Conservation (phyloP, 305 asterid species). For the Fraxinus sp. region DNA sequence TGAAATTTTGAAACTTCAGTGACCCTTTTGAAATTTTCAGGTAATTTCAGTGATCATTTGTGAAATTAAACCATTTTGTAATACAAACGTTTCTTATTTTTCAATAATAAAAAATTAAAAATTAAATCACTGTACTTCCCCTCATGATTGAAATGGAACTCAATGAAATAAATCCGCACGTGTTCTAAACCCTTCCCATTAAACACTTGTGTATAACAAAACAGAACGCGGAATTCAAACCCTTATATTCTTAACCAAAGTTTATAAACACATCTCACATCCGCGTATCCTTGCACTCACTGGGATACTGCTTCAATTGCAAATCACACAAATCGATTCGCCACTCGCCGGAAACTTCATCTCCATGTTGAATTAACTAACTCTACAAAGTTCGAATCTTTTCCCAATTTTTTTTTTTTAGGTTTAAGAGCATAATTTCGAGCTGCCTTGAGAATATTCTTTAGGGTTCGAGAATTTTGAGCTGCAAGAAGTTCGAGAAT, state of each 20-base stretch:
- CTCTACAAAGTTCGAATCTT: conserved; percentile 12
- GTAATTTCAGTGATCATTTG: too few species aligned
- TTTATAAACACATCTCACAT: conserved; percentile 32
- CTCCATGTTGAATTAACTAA: conserved; percentile 16
- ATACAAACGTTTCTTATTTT: neutral
- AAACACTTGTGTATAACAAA: conserved; percentile 29
- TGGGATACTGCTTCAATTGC: conserved; percentile 14
- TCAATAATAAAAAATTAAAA: too few species aligned
- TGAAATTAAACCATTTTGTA: too few species aligned
- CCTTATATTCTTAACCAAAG: conserved; percentile 26
- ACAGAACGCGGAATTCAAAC: conserved; percentile 31
- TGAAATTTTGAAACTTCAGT: too few species aligned
- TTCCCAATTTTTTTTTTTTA: neutral
- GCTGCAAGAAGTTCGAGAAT: conserved; percentile 7
- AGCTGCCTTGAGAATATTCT: conserved; percentile 10
- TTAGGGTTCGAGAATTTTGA: conserved; percentile 20
- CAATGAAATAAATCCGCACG: neutral
- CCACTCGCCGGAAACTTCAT: conserved; percentile 7
- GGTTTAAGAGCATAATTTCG: neutral
- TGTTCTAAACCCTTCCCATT: neutral
- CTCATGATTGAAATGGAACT: neutral
- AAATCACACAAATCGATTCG: conserved; percentile 21
- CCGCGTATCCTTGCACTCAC: conserved; percentile 23
- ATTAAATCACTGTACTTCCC: neutral
- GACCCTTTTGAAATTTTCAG: too few species aligned